Evolutionary conservation across 176 grass and related monocot species (phyloP).

Genomic region (Paspalum vaginatum): DNA sequence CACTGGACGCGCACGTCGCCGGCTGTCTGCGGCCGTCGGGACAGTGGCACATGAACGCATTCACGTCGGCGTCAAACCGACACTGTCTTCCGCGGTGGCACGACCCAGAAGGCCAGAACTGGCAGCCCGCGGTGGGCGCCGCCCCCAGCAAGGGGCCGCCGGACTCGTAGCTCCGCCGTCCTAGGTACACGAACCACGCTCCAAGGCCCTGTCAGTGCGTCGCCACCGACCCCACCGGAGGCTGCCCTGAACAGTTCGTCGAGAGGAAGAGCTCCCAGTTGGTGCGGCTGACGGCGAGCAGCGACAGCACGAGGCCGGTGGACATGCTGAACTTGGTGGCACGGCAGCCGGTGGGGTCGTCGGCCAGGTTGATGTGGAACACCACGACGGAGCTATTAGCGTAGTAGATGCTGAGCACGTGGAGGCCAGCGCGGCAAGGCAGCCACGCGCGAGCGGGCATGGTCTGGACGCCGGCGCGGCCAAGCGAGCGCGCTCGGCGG

Average conservation of each 20-base stretch:
- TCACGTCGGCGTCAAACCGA: background rate
- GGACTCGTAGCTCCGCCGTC: background rate
- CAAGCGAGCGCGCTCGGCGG: too few relatives aligned
- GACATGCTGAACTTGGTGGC: constrained; percentile 44
- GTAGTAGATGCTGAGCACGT: constrained; percentile 48
- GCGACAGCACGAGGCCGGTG: constrained; percentile 29
- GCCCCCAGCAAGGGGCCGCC: background rate
- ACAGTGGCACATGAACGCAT: constrained; percentile 46
- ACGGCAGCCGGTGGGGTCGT: background rate
- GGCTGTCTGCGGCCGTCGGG: constrained; percentile 6
- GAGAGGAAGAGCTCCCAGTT: constrained; percentile 53
- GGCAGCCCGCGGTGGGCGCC: background rate
- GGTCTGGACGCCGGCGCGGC: too few relatives aligned
- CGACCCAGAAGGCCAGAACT: constrained; percentile 11
- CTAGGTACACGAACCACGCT: background rate
- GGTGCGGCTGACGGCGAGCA: constrained; percentile 28
- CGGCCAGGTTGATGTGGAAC: background rate
- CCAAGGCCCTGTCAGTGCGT: background rate
- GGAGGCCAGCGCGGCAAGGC: too few relatives aligned
- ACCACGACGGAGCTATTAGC: constrained; percentile 48
- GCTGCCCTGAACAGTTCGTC: constrained; percentile 40
- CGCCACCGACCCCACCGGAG: background rate
- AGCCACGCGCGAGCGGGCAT: too few relatives aligned
- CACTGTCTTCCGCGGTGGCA: constrained; percentile 37
- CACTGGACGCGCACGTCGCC: constrained; percentile 33